Percentiles rank a stretch among this genome's conserved stretches.
phyloP scores from a whole-genome alignment of 805 yeast genomes.

The Starmerella scarabaei region DNA sequence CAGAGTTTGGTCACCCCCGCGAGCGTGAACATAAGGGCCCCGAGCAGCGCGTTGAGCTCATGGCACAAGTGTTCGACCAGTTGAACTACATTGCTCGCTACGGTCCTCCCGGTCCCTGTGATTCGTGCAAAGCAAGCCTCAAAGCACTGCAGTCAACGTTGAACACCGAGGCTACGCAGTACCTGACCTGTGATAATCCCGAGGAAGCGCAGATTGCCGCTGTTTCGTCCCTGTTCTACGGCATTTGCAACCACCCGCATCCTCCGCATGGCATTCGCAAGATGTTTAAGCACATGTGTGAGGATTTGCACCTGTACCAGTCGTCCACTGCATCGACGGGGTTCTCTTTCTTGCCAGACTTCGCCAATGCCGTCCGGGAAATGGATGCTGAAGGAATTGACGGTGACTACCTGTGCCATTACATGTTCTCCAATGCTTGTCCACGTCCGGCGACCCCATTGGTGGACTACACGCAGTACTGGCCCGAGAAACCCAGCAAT shows the following conservation, averaged over 20 bases:
- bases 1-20: constrained; percentile 5
- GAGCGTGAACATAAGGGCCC: constrained; percentile 7
- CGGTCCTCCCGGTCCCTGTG: constrained; percentile 20
- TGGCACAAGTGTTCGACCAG: constrained; percentile 8
- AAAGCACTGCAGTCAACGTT: constrained; percentile 4
- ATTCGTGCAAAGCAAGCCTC: constrained; percentile 11
- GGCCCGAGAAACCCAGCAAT: constrained; percentile 32
- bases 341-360: constrained; percentile 29
- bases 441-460: constrained; percentile 41
- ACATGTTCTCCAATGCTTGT: constrained; percentile 38
- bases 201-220: constrained; percentile 1
- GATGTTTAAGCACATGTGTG: constrained; percentile 11
- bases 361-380: constrained; percentile 37
- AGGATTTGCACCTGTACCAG: constrained; percentile 10
- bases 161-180: constrained; percentile 1
- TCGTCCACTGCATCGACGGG: constrained; percentile 5
- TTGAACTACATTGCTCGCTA: constrained; percentile 3
- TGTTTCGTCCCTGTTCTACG: constrained; percentile 8
- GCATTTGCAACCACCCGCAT: constrained; percentile 14
- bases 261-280: constrained; percentile 7
- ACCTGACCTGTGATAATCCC: not conserved
- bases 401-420: constrained; percentile 51
- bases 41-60: constrained; percentile 8
- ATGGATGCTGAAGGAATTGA: constrained; percentile 43
- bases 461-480: constrained; percentile 33